Percentiles rank a stretch among this genome's conserved stretches.
phyloP scores from a whole-genome alignment of 257 asterid species.

The Eucommia ulmoides region DNA sequence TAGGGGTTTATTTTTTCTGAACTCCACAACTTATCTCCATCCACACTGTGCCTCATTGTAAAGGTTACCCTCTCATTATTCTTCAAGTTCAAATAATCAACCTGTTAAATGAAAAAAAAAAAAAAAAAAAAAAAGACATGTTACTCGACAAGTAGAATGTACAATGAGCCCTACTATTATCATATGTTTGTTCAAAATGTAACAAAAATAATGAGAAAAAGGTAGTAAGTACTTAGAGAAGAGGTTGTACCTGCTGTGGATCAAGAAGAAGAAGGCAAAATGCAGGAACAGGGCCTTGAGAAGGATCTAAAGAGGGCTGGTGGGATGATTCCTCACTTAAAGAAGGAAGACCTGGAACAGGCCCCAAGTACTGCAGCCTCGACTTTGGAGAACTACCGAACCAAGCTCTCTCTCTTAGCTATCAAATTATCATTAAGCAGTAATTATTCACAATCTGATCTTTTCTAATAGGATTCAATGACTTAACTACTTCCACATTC shows the following conservation, averaged over 20 bases:
- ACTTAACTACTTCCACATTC: no score
- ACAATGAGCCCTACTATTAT: no score
- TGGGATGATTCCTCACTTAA: constrained; percentile 26
- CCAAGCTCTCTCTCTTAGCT: constrained; percentile 91
- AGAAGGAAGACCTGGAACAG: constrained; percentile 51
- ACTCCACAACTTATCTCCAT: neutral
- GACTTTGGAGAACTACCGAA: constrained; percentile 65
- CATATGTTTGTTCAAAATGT: no score
- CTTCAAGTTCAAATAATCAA: neutral
- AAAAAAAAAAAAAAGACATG: constrained; percentile 3
- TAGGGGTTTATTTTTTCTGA: neutral
- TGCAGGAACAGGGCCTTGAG: constrained; percentile 49
- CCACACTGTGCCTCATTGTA: neutral
- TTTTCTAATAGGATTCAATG: no score
- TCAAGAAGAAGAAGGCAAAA: constrained; percentile 69
- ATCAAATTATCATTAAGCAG: no score
- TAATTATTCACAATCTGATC: no score
- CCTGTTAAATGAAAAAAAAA: neutral
- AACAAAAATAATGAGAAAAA: no score
- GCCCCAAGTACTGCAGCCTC: constrained; percentile 63
- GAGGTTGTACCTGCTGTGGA: constrained; percentile 56
- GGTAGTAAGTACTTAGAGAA: no score
- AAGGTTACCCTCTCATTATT: neutral
- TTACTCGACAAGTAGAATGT: no score
- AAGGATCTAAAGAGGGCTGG: constrained; percentile 39